A percentile compares a stretch with the other conserved stretches of the same genome.
These are phyloP conservation scores for Trametes coccinea DNA, from an alignment of 768 basidiomycete species.

Conservation along the genomic window DNA sequence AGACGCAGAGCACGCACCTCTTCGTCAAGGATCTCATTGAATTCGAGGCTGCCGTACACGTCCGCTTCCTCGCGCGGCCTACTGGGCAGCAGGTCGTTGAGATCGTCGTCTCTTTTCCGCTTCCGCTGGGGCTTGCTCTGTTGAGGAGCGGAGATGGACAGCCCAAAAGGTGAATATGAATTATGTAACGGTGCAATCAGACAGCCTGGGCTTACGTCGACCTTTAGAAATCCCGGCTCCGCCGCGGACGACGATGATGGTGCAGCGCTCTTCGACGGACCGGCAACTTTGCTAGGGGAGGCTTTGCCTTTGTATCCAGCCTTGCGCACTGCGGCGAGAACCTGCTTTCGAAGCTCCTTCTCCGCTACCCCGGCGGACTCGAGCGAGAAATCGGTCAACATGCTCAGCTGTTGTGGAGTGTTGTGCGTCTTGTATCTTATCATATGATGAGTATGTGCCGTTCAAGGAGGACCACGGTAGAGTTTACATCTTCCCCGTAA, in stretches of 20 bases:
- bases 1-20: conserved; percentile 43
- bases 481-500: conserved; percentile 69
- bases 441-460: neutral
- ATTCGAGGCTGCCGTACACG: conserved; percentile 58
- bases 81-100: conserved; percentile 61
- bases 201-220: conserved; percentile 19
- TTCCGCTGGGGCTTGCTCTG: conserved; percentile 43
- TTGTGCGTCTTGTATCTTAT: conserved; percentile 70
- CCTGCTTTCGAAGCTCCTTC: conserved; percentile 62
- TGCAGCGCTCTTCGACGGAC: neutral
- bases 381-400: conserved; percentile 62
- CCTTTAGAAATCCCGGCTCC: conserved; percentile 19
- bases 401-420: conserved; percentile 55
- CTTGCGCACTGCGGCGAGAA: conserved; percentile 61
- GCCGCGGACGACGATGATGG: neutral
- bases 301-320: conserved; percentile 51
- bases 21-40: conserved; percentile 73
- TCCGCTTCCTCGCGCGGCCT: conserved; percentile 51
- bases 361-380: conserved; percentile 56
- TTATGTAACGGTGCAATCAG: conserved; percentile 9
- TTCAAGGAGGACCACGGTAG: neutral
- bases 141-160: neutral
- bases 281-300: conserved; percentile 4
- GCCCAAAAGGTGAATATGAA: conserved; percentile 1
- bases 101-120: conserved; percentile 50